A percentile compares a stretch with the other conserved stretches of the same genome.
Evolutionary conservation across 2,329 filamentous ascomycete genomes (phyloP).

Genomic region (Sordariomycetes sp.): DNA sequence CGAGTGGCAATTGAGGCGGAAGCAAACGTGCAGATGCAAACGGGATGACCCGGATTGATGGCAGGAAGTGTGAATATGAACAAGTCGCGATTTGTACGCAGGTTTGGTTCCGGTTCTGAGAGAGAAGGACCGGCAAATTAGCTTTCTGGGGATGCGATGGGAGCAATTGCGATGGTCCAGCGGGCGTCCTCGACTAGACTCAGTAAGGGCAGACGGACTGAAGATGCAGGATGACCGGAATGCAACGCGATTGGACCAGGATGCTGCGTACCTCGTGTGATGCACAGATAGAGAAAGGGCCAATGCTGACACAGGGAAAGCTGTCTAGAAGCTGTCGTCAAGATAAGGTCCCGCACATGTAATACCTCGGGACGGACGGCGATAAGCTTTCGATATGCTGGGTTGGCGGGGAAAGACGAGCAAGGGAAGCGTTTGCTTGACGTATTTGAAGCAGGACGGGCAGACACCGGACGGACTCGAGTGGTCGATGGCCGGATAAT

Average conservation of each 20-base stretch:
- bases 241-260: neutral
- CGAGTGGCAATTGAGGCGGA: neutral
- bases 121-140: neutral
- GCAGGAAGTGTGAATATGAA: neutral
- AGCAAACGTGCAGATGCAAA: slow-evolving; percentile 6
- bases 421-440: neutral
- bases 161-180: neutral
- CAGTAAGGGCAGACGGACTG: neutral
- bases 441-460: neutral
- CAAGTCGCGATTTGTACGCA: neutral
- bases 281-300: neutral
- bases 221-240: neutral
- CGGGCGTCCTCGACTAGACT: neutral
- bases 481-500: neutral
- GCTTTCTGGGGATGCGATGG: neutral
- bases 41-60: slow-evolving; percentile 1
- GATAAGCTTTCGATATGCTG: neutral
- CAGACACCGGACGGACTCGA: neutral
- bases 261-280: neutral
- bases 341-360: neutral
- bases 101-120: neutral
- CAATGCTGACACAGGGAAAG: neutral
- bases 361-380: neutral
- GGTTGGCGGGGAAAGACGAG: neutral
- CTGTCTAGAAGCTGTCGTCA: neutral